Evolutionary conservation across 805 yeast species (phyloP), one percentile per base, ranked within the genome.

Genomic region (Scheffersomyces lignosus): DNA sequence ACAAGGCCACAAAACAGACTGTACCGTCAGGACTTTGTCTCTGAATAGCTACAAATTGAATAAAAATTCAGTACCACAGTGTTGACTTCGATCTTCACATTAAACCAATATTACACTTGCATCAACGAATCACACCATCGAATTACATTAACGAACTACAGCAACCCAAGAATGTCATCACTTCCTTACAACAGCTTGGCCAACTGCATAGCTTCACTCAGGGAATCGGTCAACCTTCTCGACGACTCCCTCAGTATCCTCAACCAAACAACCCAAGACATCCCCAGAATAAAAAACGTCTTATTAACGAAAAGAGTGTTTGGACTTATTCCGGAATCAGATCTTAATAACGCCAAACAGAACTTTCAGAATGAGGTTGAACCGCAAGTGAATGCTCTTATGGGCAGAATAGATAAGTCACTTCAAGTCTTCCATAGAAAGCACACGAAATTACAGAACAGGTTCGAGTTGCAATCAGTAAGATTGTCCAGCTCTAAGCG

Each of bases 301-400:
- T 56, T 77, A n/a, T 47, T 58, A 14, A 73, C 77, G 5, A 58
- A 61, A 28, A 62, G 71, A 24, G 74, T 75, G 15, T 77, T 75
- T 54, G 77, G 77, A 4, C 52, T 76, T 9, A 68, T 76, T 0
- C 78, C 81, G 0, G 78, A 75, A 43, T 54, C 58, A 37, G 78
- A 75, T 36, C 50, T 76, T 17, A 56, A 51, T 6, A 62, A 56
- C 29, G 75, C 76, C 14, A 66, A 66, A 33, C 54, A 53, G 26
- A 49, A 58, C 9, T 52, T 74, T 30, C 56, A 58, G 30, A 44
- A 49, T 9, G 68, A 67, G 20, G 53, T 71, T 3, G 64, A 63
- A 25, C 80, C 80, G 1, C 68, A 73, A 38, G 54, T 76, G 10
- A 38, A 51, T 4, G 47, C 45, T 5, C 52, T 71, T 4, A 41